These are phyloP conservation scores for Dichomitus squalens DNA, from an alignment of 1,284 basidiomycete species.

Conservation along the genomic window DNA sequence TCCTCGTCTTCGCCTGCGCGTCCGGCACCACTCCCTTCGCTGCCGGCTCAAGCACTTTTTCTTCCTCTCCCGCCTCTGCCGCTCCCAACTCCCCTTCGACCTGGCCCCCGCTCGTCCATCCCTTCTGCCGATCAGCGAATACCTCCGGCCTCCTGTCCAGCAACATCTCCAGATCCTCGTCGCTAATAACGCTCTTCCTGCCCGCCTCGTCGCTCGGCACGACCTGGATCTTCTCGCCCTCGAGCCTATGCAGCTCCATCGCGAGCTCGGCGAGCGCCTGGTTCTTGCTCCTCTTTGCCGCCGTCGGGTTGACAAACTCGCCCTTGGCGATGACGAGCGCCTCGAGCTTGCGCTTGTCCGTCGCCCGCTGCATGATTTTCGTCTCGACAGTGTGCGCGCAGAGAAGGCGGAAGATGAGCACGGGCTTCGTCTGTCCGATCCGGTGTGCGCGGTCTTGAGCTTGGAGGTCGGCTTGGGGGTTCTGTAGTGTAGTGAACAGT, in stretches of 20 bases:
- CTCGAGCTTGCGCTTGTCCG: conserved; percentile 89
- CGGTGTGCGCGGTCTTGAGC: conserved; percentile 96
- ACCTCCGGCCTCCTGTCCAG: conserved; percentile 84
- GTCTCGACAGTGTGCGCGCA: conserved; percentile 90
- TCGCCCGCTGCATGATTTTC: conserved; percentile 87
- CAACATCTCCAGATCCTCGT: conserved; percentile 78
- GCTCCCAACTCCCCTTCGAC: conserved; percentile 26
- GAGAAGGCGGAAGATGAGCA: conserved; percentile 88
- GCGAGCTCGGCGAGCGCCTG: conserved; percentile 83
- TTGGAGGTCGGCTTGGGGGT: conserved; percentile 96
- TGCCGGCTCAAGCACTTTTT: conserved; percentile 5
- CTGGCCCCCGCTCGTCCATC: conserved; percentile 65
- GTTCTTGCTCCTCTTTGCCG: conserved; percentile 43
- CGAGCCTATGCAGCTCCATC: conserved; percentile 76
- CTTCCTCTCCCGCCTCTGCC: conserved; percentile 6
- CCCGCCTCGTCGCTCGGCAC: conserved; percentile 73
- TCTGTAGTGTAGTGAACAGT: conserved; percentile 48
- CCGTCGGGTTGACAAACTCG: conserved; percentile 75
- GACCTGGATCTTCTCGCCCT: conserved; percentile 90
- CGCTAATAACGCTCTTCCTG: conserved; percentile 75
- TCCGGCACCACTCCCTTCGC: conserved; percentile 19
- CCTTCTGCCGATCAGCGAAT: conserved; percentile 74
- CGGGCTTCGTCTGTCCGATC: conserved; percentile 90
- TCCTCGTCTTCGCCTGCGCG: conserved; percentile 35
- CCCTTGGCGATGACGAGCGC: conserved; percentile 94